A percentile compares a stretch with the other conserved stretches of the same genome.
Evolutionary conservation across 164 flowering plant species (phyloP).

Genomic region (Chloranthus sessilifolius): DNA sequence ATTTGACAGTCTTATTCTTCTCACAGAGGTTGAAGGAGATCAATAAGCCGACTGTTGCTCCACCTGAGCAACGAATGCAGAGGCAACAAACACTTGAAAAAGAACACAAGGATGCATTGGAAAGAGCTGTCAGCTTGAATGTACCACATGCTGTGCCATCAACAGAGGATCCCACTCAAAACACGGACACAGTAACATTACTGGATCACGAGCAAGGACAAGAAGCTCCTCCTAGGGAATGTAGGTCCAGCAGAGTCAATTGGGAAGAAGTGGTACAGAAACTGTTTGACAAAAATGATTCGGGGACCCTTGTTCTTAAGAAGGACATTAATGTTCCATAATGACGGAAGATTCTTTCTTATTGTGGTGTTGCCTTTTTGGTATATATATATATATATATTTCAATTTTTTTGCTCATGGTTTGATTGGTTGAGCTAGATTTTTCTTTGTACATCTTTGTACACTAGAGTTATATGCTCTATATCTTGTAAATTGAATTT

Average conservation of each 20-base stretch:
- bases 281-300: slow-evolving; percentile 44
- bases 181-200: slow-evolving; percentile 10
- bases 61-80: slow-evolving; percentile 48
- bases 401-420: no score
- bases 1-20: no score
- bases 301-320: slow-evolving; percentile 36
- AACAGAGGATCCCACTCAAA: slow-evolving; percentile 23
- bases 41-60: slow-evolving; percentile 39
- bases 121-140: slow-evolving; percentile 79
- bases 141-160: slow-evolving; percentile 62
- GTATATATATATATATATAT: no score
- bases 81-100: slow-evolving; percentile 60
- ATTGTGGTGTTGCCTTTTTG: no score
- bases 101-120: slow-evolving; percentile 88
- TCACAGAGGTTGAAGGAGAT: slow-evolving; percentile 52
- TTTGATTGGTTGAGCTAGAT: no score
- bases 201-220: slow-evolving; percentile 10
- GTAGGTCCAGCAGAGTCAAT: slow-evolving; percentile 30
- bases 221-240: slow-evolving; percentile 12
- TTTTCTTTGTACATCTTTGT: no score
- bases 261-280: slow-evolving; percentile 66
- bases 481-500: no score
- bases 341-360: slow-evolving; percentile 6
- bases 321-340: slow-evolving; percentile 16
- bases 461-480: no score